These are phyloP conservation scores for Teratosphaeriaceae sp. DNA, from an alignment of 2,329 filamentous ascomycete species.

Conservation along the genomic window DNA sequence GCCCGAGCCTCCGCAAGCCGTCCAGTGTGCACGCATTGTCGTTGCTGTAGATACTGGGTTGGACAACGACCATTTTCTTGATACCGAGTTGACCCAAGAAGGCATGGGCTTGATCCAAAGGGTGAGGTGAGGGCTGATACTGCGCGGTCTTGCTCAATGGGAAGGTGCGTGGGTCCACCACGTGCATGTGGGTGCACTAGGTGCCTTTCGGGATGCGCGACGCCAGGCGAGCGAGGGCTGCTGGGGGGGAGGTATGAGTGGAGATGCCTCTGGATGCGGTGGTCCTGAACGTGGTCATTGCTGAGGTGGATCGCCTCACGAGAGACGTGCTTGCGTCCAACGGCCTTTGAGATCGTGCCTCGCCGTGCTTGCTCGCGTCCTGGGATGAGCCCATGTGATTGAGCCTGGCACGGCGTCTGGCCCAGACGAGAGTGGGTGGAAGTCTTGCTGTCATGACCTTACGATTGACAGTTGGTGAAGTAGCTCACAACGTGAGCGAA, in stretches of 20 bases:
- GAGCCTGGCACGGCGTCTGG: no score
- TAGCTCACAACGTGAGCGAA: no score
- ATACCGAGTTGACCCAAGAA: slow-evolving; percentile 50
- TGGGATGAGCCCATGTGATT: no score
- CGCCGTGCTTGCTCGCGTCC: no score
- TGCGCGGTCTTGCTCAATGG: slow-evolving; percentile 42
- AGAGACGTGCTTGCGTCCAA: no score
- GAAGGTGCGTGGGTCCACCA: slow-evolving; percentile 48
- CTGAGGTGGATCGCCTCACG: no score
- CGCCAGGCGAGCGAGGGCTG: slow-evolving; percentile 13
- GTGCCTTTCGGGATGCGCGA: slow-evolving; percentile 37
- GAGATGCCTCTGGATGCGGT: neutral
- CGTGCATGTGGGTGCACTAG: slow-evolving; percentile 61
- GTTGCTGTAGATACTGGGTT: slow-evolving; percentile 55
- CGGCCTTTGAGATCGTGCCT: no score
- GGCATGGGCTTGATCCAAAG: slow-evolving; percentile 43
- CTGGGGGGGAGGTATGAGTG: neutral
- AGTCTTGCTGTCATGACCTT: no score
- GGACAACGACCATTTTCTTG: slow-evolving; percentile 50
- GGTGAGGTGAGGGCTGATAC: slow-evolving; percentile 47
- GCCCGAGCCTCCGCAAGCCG: slow-evolving; percentile 45
- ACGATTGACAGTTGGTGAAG: no score
- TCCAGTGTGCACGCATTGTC: slow-evolving; percentile 56
- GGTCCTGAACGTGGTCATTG: neutral
- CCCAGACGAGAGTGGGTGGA: no score